These are phyloP conservation scores for Crassisporium funariophilum DNA, from an alignment of 768 basidiomycete species.

Conservation along the genomic window DNA sequence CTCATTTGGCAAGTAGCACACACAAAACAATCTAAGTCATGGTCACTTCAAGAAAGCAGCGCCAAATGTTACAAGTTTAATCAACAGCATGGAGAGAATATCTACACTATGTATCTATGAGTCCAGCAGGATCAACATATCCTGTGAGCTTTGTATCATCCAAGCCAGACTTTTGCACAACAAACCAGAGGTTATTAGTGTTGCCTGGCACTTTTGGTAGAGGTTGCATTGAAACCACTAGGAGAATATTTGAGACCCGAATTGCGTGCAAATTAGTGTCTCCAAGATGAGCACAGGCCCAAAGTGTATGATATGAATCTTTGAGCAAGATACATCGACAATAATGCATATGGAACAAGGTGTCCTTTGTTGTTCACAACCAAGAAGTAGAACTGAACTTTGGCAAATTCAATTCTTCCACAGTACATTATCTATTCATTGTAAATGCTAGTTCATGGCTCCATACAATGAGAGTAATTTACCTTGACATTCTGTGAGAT, in stretches of 20 bases:
- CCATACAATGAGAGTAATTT: background rate
- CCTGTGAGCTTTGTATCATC: conserved; percentile 16
- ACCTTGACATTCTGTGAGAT: conserved; percentile 25
- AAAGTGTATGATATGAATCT: conserved; percentile 17
- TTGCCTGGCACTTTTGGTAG: conserved; percentile 12
- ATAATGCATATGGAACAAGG: conserved; percentile 11
- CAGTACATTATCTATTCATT: conserved; percentile 4
- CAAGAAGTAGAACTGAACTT: conserved; percentile 24
- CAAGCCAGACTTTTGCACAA: conserved; percentile 42
- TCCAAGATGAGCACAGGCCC: conserved; percentile 14
- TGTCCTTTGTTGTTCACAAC: background rate
- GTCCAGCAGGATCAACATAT: conserved; percentile 17
- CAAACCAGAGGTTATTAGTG: conserved; percentile 40
- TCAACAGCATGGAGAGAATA: no score
- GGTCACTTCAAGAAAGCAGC: no score
- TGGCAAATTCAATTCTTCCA: conserved; percentile 11
- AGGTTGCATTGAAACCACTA: conserved; percentile 27
- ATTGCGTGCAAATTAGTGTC: conserved; percentile 7
- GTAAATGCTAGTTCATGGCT: background rate
- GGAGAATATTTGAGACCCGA: conserved; percentile 13
- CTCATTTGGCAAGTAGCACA: no score
- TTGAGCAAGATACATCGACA: conserved; percentile 20
- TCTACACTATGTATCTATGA: no score
- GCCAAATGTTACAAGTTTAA: no score
- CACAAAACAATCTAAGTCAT: no score